Conservation (phyloP, 208 protist species). For the Leishmania mexicana region DNA sequence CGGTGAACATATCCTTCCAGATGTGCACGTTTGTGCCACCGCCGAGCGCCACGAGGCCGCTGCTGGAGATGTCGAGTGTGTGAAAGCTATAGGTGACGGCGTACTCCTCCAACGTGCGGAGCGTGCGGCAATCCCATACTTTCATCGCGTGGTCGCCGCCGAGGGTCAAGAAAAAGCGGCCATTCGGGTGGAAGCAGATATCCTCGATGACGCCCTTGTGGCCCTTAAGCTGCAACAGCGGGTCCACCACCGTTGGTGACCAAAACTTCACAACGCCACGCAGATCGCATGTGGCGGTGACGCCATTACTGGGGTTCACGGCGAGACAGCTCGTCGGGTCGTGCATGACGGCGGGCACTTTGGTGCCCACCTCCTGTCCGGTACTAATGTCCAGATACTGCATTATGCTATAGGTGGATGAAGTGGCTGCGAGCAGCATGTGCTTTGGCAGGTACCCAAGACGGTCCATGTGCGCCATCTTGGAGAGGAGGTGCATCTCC, state of each 20-base stretch:
- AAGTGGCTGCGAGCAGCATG: conserved; percentile 95
- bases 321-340: conserved; percentile 86
- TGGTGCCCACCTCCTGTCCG: conserved; percentile 87
- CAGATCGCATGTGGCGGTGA: conserved; percentile 92
- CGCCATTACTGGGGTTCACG: conserved; percentile 95
- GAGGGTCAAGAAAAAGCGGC: conserved; percentile 95
- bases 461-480: conserved; percentile 93
- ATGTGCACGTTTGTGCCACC: conserved; percentile 84
- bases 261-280: conserved; percentile 96
- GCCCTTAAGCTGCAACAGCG: conserved; percentile 96
- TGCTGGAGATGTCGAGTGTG: conserved; percentile 84
- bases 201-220: conserved; percentile 92
- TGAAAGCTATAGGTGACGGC: conserved; percentile 82
- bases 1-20: conserved; percentile 85
- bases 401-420: conserved; percentile 84
- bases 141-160: conserved; percentile 97
- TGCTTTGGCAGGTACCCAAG: conserved; percentile 98
- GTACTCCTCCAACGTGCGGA: conserved; percentile 90
- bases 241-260: conserved; percentile 94
- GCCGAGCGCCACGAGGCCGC: conserved; percentile 86
- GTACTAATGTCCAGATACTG: conserved; percentile 97
- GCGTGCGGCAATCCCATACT: conserved; percentile 98
- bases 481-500: conserved; percentile 97
- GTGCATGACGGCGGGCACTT: conserved; percentile 74
- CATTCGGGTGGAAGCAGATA: conserved; percentile 86